phyloP scores from a whole-genome alignment of 768 basidiomycete genomes.

The Termitomyces titanicus region DNA sequence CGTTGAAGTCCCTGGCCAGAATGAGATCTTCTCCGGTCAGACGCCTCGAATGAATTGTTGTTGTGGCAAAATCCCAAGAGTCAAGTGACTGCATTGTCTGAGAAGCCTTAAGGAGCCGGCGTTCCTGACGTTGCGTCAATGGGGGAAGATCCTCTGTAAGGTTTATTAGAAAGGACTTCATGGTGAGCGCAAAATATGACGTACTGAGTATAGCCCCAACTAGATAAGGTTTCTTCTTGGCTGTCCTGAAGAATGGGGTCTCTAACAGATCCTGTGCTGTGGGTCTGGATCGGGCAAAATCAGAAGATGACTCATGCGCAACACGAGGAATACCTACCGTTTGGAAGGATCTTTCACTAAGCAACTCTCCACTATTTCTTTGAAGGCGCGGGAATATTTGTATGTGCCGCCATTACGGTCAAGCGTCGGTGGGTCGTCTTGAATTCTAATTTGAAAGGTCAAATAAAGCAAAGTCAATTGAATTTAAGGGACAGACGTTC shows the following conservation, averaged over 20 bases:
- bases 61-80: conserved; percentile 77
- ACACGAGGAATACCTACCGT: conserved; percentile 40
- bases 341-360: conserved; percentile 80
- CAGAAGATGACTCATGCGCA: not conserved
- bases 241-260: conserved; percentile 71
- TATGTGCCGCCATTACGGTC: conserved; percentile 67
- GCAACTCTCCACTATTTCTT: conserved; percentile 80
- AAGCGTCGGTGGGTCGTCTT: conserved; percentile 74
- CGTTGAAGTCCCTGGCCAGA: conserved; percentile 19
- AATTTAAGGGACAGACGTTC: conserved; percentile 44
- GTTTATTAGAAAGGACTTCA: not conserved
- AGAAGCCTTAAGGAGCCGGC: conserved; percentile 38
- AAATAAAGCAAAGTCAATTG: not conserved
- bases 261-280: conserved; percentile 75
- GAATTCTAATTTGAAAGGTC: conserved; percentile 44
- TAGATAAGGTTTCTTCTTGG: conserved; percentile 78
- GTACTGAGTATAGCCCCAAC: conserved; percentile 70
- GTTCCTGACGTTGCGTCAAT: conserved; percentile 69
- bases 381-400: conserved; percentile 78
- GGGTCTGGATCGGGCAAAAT: conserved; percentile 43
- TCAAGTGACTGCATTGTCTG: conserved; percentile 51
- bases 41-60: conserved; percentile 34
- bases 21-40: conserved; percentile 20
- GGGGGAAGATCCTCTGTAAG: conserved; percentile 64
- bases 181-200: conserved; percentile 13